Evolutionary conservation across 2,329 filamentous ascomycete species (phyloP).

Genomic region (Phoma sp.): DNA sequence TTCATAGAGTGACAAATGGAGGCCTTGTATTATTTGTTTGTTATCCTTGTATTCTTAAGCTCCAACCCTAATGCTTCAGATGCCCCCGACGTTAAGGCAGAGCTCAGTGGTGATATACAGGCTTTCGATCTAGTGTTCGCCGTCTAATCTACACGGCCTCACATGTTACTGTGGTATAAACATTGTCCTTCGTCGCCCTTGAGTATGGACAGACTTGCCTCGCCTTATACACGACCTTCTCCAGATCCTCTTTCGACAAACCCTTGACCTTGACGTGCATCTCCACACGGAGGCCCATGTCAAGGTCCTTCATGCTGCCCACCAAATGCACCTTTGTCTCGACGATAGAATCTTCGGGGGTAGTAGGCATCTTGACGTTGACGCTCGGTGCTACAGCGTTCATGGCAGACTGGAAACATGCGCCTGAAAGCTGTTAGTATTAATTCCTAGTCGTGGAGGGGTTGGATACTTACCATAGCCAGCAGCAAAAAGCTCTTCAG

Average conservation of each 20-base stretch:
- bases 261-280: conserved; percentile 48
- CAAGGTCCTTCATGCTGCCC: conserved; percentile 53
- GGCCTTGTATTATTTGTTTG: no score
- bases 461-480: conserved; percentile 47
- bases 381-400: conserved; percentile 50
- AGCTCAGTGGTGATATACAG: no score
- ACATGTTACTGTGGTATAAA: conserved; percentile 28
- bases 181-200: conserved; percentile 44
- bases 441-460: no score
- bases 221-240: conserved; percentile 46
- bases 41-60: no score
- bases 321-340: conserved; percentile 53
- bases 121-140: no score
- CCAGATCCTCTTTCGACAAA: conserved; percentile 42
- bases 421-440: conserved; percentile 16
- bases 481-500: conserved; percentile 56
- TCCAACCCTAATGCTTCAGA: no score
- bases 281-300: conserved; percentile 54
- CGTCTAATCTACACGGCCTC: conserved; percentile 27
- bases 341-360: conserved; percentile 49
- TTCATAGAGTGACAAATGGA: no score
- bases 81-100: no score
- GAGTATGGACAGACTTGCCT: conserved; percentile 46
- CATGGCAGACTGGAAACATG: conserved; percentile 57
- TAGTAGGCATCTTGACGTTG: conserved; percentile 51